A percentile compares a stretch with the other conserved stretches of the same genome.
Evolutionary conservation across 345 rosid genomes (phyloP).

Genomic region (Ceriops zippeliana): DNA sequence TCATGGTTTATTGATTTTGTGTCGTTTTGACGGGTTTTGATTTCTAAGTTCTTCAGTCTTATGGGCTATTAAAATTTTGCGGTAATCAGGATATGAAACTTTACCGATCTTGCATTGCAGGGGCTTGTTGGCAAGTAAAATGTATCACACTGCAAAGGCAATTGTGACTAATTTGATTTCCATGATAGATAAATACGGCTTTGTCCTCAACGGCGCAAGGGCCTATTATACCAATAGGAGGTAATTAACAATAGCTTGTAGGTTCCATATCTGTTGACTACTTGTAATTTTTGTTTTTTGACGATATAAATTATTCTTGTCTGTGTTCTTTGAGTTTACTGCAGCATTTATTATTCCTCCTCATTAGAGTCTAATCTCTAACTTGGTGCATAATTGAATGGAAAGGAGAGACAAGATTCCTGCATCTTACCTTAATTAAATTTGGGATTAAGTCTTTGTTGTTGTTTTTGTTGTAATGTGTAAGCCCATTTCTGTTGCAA

Average conservation of each 20-base stretch:
- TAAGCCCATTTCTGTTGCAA: no score
- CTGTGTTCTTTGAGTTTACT: background rate
- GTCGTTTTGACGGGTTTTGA: no score
- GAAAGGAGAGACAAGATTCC: no score
- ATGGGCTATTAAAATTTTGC: background rate
- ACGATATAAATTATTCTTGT: background rate
- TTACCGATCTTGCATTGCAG: constrained; percentile 36
- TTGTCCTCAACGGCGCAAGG: constrained; percentile 75
- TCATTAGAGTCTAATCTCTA: no score
- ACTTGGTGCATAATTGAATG: no score
- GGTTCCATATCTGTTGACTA: background rate
- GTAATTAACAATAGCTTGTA: constrained; percentile 24
- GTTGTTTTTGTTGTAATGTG: no score
- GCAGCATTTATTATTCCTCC: no score
- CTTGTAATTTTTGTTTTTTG: background rate
- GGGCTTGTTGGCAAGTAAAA: constrained; percentile 84
- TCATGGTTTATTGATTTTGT: no score
- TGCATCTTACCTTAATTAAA: no score
- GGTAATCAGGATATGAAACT: background rate
- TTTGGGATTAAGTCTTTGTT: no score
- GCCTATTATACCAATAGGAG: constrained; percentile 84
- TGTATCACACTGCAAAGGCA: constrained; percentile 71
- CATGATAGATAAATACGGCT: constrained; percentile 62
- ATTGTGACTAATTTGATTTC: constrained; percentile 68
- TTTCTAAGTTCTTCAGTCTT: no score